Evolutionary conservation across 306 rosid genomes (phyloP).

Genomic region (Quercus ilex): DNA sequence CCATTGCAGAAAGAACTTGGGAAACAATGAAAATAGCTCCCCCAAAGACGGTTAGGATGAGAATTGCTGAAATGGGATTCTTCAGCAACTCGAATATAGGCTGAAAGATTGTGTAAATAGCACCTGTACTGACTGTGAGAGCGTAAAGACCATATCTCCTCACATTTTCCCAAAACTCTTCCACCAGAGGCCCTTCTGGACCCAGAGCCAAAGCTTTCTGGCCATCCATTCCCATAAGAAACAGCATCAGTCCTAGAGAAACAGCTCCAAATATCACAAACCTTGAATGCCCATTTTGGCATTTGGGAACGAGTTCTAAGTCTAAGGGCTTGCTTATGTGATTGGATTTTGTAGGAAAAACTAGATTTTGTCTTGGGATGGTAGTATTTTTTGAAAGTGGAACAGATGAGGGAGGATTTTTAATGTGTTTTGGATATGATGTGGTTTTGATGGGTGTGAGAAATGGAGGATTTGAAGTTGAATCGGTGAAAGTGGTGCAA

Average conservation of each 20-base stretch:
- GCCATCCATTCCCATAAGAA: conserved; percentile 46
- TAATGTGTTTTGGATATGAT: conserved; percentile 14
- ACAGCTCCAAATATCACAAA: conserved; percentile 56
- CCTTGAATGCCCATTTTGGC: conserved; percentile 31
- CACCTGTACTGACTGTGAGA: conserved; percentile 83
- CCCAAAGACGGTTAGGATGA: conserved; percentile 56
- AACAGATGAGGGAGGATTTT: background rate
- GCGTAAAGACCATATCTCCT: conserved; percentile 84
- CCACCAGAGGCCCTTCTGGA: conserved; percentile 88
- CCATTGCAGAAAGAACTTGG: conserved; percentile 85
- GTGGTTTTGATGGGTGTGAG: conserved; percentile 23
- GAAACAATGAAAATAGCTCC: conserved; percentile 61
- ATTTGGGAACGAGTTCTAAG: conserved; percentile 14
- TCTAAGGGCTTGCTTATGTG: background rate
- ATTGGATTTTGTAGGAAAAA: background rate
- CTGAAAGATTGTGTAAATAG: conserved; percentile 56
- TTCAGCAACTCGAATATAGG: conserved; percentile 72
- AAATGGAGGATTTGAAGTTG: conserved; percentile 14
- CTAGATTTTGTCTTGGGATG: background rate
- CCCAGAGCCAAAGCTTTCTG: conserved; percentile 81
- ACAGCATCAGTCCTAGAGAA: conserved; percentile 55
- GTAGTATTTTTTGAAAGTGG: conserved; percentile 7
- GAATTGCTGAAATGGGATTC: conserved; percentile 86
- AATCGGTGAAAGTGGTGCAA: conserved; percentile 17
- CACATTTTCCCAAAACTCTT: conserved; percentile 95